Conservation (phyloP, 1,284 basidiomycete species). For the Cerioporus squamosus region DNA sequence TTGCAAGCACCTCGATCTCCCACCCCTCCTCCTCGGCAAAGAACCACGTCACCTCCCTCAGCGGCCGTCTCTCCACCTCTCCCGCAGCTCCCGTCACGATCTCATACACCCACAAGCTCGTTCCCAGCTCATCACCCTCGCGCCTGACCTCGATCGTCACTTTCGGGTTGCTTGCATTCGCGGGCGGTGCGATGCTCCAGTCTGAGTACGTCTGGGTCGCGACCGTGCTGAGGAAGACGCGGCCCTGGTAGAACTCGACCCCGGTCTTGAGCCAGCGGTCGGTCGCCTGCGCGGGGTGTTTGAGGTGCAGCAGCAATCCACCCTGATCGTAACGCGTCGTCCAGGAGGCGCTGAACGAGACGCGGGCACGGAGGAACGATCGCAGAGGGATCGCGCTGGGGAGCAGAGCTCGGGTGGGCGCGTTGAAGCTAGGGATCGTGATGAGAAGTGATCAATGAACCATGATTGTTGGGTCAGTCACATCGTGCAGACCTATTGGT, state of each 20-base stretch:
- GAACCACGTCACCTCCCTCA: constrained; percentile 4
- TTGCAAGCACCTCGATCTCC: background rate
- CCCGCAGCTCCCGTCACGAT: background rate
- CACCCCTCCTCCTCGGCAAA: background rate
- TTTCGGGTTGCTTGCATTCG: background rate
- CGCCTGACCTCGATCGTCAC: background rate
- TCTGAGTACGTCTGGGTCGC: background rate
- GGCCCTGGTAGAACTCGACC: constrained; percentile 3
- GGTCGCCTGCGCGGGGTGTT: background rate
- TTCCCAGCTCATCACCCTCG: background rate
- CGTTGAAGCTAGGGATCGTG: background rate
- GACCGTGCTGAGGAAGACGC: constrained; percentile 2
- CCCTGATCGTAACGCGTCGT: constrained; percentile 1
- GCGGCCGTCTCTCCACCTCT: background rate
- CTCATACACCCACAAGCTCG: constrained; percentile 1
- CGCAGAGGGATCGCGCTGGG: background rate
- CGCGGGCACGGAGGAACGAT: background rate
- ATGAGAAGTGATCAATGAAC: background rate
- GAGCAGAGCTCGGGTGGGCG: background rate
- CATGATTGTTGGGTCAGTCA: too few species aligned
- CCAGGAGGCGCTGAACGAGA: constrained; percentile 1
- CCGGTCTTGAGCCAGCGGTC: constrained; percentile 3
- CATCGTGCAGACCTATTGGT: background rate
- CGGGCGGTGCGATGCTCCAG: background rate
- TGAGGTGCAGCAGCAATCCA: background rate